Evolutionary conservation across 1,284 basidiomycete species (phyloP), one percentile per base, ranked within the genome.

Genomic region (Malassezia arunalokei): DNA sequence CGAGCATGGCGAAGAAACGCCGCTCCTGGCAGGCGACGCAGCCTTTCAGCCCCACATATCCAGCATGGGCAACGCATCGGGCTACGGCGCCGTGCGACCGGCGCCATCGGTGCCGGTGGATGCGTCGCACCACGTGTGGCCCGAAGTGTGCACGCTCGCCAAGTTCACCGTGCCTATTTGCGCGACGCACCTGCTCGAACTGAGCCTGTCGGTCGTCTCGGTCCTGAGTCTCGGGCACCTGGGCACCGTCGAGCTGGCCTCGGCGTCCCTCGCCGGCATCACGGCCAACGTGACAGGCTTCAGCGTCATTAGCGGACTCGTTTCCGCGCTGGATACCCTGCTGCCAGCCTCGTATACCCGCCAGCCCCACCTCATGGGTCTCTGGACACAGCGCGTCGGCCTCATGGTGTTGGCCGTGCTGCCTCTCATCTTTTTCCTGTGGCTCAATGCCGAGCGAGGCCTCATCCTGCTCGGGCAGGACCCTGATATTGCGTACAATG

Each of bases 321-420:
- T 83, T 12, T 85, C 83, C 51, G 84, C 87, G 0, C 53, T 95
- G 28, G 90, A 95, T 66, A 89, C 90, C 0, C 79, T 94, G 65
- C 79, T 95, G 0, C 90, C 90, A 0, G 81, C 85, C 20, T 87
- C 90, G 2, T 95, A 88, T 85, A 90, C 89, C 0, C 87, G 86
- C 8, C 74, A 81, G 1, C 89, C 88, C 0, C 77, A 83, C 8
- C 78, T 87, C 1, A 88, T 95, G 27, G 89, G 89, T 3, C 77
- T 94, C 1, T 92, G 89, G 89, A 77, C 85, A 8, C 87, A 91
- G 72, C 78, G 90, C 58, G 90, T 89, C 85, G 75, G 83, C 52
- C 75, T 77, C 56, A 62, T 77, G 6, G 76, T 85, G 20, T 48
- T 50, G 3, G 41, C 40, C 8, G 49, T 64, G 12, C 44, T 68